phyloP scores from a whole-genome alignment of 257 asterid species.

The Nicotiana attenuata region DNA sequence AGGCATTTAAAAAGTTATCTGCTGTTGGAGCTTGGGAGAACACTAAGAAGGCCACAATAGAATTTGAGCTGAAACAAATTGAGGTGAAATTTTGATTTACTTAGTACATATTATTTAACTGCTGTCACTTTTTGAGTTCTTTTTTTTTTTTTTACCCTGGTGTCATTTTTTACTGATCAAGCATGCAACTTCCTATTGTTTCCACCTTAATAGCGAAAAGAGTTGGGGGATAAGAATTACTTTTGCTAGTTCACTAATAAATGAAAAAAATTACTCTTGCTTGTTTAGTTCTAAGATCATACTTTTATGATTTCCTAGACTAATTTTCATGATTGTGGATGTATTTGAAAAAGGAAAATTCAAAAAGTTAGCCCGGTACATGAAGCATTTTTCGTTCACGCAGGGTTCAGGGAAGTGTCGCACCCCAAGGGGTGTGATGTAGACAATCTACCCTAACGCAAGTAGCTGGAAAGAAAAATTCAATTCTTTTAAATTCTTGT shows the following conservation, averaged over 20 bases:
- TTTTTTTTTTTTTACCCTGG: background rate
- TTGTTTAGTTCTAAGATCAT: too few species aligned
- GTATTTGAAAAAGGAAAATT: too few species aligned
- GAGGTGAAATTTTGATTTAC: slow-evolving; percentile 32
- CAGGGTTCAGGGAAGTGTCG: rapidly evolving
- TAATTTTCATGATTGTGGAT: too few species aligned
- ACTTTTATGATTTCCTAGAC: too few species aligned
- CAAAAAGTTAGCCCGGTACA: too few species aligned
- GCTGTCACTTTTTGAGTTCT: background rate
- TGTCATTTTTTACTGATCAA: background rate
- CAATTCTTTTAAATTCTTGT: too few species aligned
- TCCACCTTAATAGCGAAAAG: background rate
- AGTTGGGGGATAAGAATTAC: too few species aligned
- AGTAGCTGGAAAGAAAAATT: too few species aligned
- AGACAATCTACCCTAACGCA: too few species aligned
- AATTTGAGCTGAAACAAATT: slow-evolving; percentile 41
- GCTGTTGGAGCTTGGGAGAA: slow-evolving; percentile 55
- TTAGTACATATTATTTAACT: background rate
- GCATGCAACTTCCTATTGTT: background rate
- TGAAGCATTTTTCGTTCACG: rapidly evolving
- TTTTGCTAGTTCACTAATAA: too few species aligned
- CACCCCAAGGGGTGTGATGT: too few species aligned
- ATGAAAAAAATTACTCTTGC: too few species aligned
- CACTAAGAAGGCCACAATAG: slow-evolving; percentile 37
- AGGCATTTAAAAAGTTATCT: slow-evolving; percentile 47